Base-by-base conservation (phyloP, 805 yeast genomes). In the Candida argentea region DNA sequence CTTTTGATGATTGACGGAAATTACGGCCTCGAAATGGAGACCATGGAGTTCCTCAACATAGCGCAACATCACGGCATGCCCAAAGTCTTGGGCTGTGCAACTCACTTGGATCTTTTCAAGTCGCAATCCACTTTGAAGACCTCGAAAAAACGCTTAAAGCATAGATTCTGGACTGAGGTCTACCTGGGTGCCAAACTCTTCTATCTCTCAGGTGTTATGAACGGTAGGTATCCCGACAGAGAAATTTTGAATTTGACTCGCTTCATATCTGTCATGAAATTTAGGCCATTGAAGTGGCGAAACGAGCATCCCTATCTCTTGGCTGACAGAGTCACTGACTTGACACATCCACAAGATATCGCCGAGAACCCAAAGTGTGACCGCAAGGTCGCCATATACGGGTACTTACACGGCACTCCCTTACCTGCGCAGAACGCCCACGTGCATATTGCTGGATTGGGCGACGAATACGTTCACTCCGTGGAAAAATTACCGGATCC, bases 11-110 rank as follows among this genome's bases (percentile, higher is more conserved):
- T 91, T 34, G 99, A 91, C 61, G 97, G 98, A 34, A 91, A 91
- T 52, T 91, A 85, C 51, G 99, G 99, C 5, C 75, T 91, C 34
- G 99, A 91, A 62, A 91, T 91, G 99, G 99, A 91, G 57, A 91
- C 98, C 6, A 93, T 91, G 97, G 99, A 91, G 57, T 91, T 91
- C 48, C 65, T 91, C 38, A 93, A 91, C 47, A 72, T 91, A 40
- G 93, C 95, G 3, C 95, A 91, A 44, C 96, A 89, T 48, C 98
- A 91, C 54, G 99, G 98, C 55, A 91, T 91, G 87, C 99, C 99
- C 23, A 73, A 95, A 43, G 93, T 91, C 12, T 64, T 91, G 25
- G 98, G 97, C 39, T 82, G 91, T 6, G 81, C 95, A 5, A 91
- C 98, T 0, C 99, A 91, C 61, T 67, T 93, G 45, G 99, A 91